Percentiles rank a stretch among this genome's conserved stretches.
These are phyloP conservation scores for Diplodia intermedia DNA, from an alignment of 2,329 filamentous ascomycete species.

Conservation along the genomic window DNA sequence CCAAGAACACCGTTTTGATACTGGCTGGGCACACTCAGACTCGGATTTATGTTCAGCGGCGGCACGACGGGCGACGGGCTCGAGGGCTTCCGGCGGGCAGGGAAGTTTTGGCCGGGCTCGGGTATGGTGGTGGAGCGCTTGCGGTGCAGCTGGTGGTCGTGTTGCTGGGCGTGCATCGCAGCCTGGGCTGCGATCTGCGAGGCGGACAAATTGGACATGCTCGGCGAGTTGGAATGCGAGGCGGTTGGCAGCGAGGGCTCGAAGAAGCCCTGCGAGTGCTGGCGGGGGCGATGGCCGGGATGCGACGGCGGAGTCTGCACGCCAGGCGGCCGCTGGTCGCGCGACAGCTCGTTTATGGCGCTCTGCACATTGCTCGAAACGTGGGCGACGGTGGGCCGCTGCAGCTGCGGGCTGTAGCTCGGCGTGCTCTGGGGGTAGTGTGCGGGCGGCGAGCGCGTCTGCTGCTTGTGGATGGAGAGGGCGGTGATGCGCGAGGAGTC, in stretches of 20 bases:
- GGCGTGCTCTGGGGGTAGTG: slow-evolving; percentile 48
- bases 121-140: slow-evolving; percentile 79
- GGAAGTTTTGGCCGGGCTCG: slow-evolving; percentile 51
- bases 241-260: slow-evolving; percentile 74
- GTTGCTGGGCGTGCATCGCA: slow-evolving; percentile 67
- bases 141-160: slow-evolving; percentile 61
- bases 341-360: slow-evolving; percentile 42
- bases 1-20: slow-evolving; percentile 69
- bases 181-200: slow-evolving; percentile 83
- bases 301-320: slow-evolving; percentile 50
- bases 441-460: slow-evolving; percentile 47
- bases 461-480: slow-evolving; percentile 41
- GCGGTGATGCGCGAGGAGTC: slow-evolving; percentile 51
- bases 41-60: slow-evolving; percentile 6
- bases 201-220: slow-evolving; percentile 62
- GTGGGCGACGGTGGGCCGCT: slow-evolving; percentile 31
- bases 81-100: slow-evolving; percentile 57
- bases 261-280: slow-evolving; percentile 77
- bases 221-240: slow-evolving; percentile 61
- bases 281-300: slow-evolving; percentile 66
- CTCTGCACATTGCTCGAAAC: slow-evolving; percentile 38
- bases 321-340: slow-evolving; percentile 53
- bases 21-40: slow-evolving; percentile 35
- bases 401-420: slow-evolving; percentile 39
- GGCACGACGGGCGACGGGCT: slow-evolving; percentile 59